These are phyloP conservation scores for Jamesozyma piceae DNA, from an alignment of 805 yeast species.

Conservation along the genomic window DNA sequence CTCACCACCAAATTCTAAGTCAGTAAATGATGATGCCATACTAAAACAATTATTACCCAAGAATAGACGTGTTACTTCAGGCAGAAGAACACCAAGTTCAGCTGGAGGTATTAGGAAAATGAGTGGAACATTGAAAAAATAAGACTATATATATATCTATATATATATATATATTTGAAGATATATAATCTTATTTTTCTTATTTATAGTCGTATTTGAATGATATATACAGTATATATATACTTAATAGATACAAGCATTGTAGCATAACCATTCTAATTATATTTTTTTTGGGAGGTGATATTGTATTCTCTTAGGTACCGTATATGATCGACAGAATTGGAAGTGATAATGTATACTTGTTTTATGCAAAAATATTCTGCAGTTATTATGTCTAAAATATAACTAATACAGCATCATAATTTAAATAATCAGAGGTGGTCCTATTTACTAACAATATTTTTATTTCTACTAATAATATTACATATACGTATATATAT, in stretches of 20 bases:
- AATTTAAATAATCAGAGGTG: background rate
- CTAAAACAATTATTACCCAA: constrained; percentile 26
- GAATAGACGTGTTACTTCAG: constrained; percentile 25
- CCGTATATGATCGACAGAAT: no score
- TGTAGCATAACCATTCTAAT: background rate
- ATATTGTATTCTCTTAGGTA: no score
- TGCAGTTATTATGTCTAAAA: no score
- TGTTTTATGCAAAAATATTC: no score
- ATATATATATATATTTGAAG: no score
- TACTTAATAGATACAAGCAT: background rate
- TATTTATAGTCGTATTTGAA: background rate
- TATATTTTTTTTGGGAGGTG: no score
- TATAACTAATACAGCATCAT: no score
- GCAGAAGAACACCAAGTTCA: constrained; percentile 27
- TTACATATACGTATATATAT: background rate
- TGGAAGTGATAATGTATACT: no score
- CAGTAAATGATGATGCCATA: constrained; percentile 11
- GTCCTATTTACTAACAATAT: background rate
- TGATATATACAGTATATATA: background rate
- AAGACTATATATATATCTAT: background rate
- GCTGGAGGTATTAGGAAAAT: constrained; percentile 29
- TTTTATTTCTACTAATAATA: background rate
- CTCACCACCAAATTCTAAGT: constrained; percentile 2
- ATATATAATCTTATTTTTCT: background rate
- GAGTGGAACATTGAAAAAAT: constrained; percentile 27